phyloP scores from a whole-genome alignment of 2,329 filamentous ascomycete species.

The Alternaria incomplexa region DNA sequence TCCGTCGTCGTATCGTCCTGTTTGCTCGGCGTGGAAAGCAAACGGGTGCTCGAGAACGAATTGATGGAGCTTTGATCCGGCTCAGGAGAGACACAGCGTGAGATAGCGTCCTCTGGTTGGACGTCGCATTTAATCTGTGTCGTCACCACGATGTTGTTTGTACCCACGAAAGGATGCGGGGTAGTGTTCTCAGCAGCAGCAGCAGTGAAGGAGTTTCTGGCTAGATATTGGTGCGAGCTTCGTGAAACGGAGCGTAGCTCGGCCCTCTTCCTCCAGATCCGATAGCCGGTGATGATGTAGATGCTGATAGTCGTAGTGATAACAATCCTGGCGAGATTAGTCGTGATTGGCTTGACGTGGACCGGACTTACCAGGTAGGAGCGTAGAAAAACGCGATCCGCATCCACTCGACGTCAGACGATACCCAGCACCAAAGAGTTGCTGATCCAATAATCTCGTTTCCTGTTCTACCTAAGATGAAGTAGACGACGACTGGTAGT shows the following conservation, averaged over 20 bases:
- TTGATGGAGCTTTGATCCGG: conserved; percentile 30
- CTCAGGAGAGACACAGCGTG: conserved; percentile 5
- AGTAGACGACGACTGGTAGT: conserved; percentile 69
- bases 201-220: background rate
- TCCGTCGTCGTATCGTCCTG: background rate
- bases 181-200: conserved; percentile 38
- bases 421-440: conserved; percentile 82
- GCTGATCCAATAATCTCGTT: conserved; percentile 74
- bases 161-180: conserved; percentile 51
- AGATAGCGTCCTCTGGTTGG: conserved; percentile 53
- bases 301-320: conserved; percentile 68
- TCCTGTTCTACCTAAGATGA: conserved; percentile 65
- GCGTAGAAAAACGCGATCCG: conserved; percentile 78
- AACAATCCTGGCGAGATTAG: conserved; percentile 50
- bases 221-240: conserved; percentile 10
- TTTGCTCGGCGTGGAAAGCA: conserved; percentile 4
- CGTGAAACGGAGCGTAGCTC: conserved; percentile 47
- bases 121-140: conserved; percentile 68
- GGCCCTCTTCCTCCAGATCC: conserved; percentile 72
- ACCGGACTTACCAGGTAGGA: conserved; percentile 64
- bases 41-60: conserved; percentile 38
- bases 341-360: background rate
- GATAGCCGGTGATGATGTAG: conserved; percentile 69
- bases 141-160: conserved; percentile 55
- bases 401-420: conserved; percentile 69